phyloP scores from a whole-genome alignment of 139 green algal species.

The Edaphochlamys debaryana region DNA sequence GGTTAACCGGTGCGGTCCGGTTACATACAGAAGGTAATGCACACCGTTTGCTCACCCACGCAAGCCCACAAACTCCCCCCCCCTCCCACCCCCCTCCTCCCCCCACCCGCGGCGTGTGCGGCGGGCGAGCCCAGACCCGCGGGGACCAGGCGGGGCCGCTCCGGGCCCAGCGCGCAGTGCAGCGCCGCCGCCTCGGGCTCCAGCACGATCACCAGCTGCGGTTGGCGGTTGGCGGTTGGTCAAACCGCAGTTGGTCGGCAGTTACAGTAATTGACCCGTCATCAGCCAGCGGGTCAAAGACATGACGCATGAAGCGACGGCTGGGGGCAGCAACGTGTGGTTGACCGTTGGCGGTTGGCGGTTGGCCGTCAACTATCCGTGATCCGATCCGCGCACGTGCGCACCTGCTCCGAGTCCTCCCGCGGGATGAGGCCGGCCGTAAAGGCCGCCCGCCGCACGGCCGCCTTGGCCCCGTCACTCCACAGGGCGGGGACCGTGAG shows the following conservation, averaged over 20 bases:
- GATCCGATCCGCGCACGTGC: neutral
- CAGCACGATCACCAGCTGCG: slow-evolving; percentile 43
- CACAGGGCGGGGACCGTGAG: slow-evolving; percentile 36
- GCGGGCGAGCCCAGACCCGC: neutral
- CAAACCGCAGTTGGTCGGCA: neutral
- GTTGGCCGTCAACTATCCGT: neutral
- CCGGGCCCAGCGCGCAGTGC: slow-evolving; percentile 14
- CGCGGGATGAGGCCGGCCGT: slow-evolving; percentile 18
- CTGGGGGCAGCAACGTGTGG: too few relatives aligned
- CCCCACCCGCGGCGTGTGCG: neutral
- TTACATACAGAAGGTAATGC: too few relatives aligned
- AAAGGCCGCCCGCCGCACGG: slow-evolving; percentile 29
- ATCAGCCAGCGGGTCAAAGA: neutral
- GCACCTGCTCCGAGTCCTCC: slow-evolving; percentile 29
- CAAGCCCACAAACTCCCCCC: too few relatives aligned
- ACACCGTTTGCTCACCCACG: too few relatives aligned
- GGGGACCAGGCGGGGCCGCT: slow-evolving; percentile 5
- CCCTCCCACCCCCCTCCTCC: too few relatives aligned
- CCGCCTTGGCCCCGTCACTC: slow-evolving; percentile 29
- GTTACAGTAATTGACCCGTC: neutral
- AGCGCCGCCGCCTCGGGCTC: slow-evolving; percentile 47
- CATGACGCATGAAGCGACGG: too few relatives aligned
- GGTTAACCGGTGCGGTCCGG: too few relatives aligned
- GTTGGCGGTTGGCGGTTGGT: neutral
- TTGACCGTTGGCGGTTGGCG: too few relatives aligned